These are phyloP conservation scores for Phytophthora foliorum DNA, from an alignment of 352 stramenopile species.

Conservation along the genomic window DNA sequence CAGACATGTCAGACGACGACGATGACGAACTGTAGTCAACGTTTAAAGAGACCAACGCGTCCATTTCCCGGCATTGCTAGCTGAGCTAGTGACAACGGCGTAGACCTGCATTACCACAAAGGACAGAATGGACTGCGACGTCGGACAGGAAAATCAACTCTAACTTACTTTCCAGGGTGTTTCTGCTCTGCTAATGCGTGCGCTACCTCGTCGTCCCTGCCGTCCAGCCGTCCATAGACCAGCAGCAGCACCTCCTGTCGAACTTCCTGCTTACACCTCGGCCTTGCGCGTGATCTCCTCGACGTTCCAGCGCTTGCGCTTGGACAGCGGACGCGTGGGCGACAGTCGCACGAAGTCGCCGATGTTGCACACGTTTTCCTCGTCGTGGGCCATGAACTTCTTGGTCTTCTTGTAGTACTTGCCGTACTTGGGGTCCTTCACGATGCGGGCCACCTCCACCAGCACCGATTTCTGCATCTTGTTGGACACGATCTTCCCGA, in stretches of 20 bases:
- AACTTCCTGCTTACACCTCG: slow-evolving; percentile 67
- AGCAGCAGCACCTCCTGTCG: slow-evolving; percentile 1
- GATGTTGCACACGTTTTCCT: slow-evolving; percentile 94
- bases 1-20: slow-evolving; percentile 75
- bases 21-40: slow-evolving; percentile 78
- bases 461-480: slow-evolving; percentile 98
- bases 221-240: not conserved
- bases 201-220: slow-evolving; percentile 4
- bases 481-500: slow-evolving; percentile 96
- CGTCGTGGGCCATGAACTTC: slow-evolving; percentile 99
- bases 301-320: slow-evolving; percentile 91
- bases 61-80: not conserved
- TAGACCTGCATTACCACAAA: slow-evolving; percentile 10
- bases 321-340: slow-evolving; percentile 82
- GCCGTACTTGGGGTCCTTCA: slow-evolving; percentile 95
- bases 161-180: slow-evolving; percentile 62
- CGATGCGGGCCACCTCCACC: slow-evolving; percentile 94
- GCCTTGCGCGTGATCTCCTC: slow-evolving; percentile 91
- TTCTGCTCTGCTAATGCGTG: slow-evolving; percentile 38
- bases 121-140: slow-evolving; percentile 26
- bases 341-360: slow-evolving; percentile 89
- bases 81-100: not conserved
- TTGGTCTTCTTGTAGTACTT: slow-evolving; percentile 97
- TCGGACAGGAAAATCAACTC: slow-evolving; percentile 44
- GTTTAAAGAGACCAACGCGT: not conserved